Evolutionary conservation across 2,329 filamentous ascomycete species (phyloP).

Genomic region (Westerdykella ornata): DNA sequence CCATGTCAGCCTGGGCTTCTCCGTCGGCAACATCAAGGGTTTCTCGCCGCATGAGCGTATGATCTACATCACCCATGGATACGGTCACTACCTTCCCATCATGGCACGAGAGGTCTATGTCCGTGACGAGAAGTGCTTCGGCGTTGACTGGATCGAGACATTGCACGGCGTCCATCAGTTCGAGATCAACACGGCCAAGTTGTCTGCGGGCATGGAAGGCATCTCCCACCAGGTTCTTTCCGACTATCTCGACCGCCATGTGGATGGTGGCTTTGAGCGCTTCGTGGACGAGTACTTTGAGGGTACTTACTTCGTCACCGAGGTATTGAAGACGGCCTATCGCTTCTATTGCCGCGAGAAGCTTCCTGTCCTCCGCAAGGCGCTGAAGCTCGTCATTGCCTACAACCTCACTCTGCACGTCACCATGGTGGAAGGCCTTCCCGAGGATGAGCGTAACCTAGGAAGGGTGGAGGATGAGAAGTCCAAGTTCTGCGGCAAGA

Average conservation of each 20-base stretch:
- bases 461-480: conserved; percentile 81
- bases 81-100: conserved; percentile 86
- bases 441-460: conserved; percentile 67
- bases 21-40: conserved; percentile 91
- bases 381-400: conserved; percentile 85
- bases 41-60: conserved; percentile 56
- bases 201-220: conserved; percentile 84
- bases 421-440: conserved; percentile 85
- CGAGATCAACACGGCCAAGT: conserved; percentile 77
- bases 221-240: conserved; percentile 74
- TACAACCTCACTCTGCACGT: conserved; percentile 95
- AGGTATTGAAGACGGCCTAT: conserved; percentile 93
- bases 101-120: conserved; percentile 92
- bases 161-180: conserved; percentile 70
- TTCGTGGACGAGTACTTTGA: conserved; percentile 97
- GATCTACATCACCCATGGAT: conserved; percentile 95
- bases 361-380: conserved; percentile 85
- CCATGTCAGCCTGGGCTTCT: conserved; percentile 78
- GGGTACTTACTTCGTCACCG: conserved; percentile 87
- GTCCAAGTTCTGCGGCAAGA: conserved; percentile 84
- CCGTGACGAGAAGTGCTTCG: conserved; percentile 84
- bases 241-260: conserved; percentile 91
- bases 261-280: conserved; percentile 83
- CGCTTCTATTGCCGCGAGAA: conserved; percentile 87
- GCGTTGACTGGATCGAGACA: conserved; percentile 87